phyloP scores from a whole-genome alignment of 2,329 filamentous ascomycete genomes.

The Pseudogymnoascus sp. region DNA sequence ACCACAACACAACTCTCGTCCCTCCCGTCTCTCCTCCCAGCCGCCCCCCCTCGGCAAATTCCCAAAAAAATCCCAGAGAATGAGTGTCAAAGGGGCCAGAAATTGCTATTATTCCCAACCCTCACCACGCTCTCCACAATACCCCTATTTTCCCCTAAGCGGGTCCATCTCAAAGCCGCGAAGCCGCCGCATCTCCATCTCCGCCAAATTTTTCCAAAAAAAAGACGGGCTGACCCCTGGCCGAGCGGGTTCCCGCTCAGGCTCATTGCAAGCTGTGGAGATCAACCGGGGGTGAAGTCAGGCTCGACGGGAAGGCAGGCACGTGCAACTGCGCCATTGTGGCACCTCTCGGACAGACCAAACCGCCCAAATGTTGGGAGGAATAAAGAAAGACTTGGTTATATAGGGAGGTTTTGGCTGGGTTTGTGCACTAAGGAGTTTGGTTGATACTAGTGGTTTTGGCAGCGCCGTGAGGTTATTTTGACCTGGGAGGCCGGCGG shows the following conservation, averaged over 20 bases:
- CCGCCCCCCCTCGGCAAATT: not conserved
- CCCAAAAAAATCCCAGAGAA: not conserved
- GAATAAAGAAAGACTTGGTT: too few relatives aligned
- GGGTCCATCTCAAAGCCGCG: not conserved
- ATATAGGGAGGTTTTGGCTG: too few relatives aligned
- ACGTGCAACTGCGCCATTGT: too few relatives aligned
- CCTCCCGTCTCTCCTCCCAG: not conserved
- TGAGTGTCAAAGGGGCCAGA: not conserved
- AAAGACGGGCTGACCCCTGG: not conserved
- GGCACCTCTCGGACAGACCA: too few relatives aligned
- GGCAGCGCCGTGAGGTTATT: too few relatives aligned
- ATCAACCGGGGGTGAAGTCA: slow-evolving; percentile 10
- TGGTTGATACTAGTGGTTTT: too few relatives aligned
- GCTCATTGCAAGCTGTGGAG: not conserved
- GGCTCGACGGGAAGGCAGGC: too few relatives aligned
- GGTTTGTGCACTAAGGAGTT: too few relatives aligned
- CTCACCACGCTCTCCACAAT: not conserved
- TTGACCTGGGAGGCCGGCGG: too few relatives aligned
- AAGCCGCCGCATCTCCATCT: too few relatives aligned
- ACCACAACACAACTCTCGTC: not conserved
- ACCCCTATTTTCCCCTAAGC: not conserved
- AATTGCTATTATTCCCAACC: not conserved
- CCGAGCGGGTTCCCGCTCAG: not conserved
- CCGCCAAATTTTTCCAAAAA: too few relatives aligned
- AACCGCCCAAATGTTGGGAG: too few relatives aligned